These are phyloP conservation scores for Phenoliferia sp. DNA, from an alignment of 1,284 basidiomycete species.

Conservation along the genomic window DNA sequence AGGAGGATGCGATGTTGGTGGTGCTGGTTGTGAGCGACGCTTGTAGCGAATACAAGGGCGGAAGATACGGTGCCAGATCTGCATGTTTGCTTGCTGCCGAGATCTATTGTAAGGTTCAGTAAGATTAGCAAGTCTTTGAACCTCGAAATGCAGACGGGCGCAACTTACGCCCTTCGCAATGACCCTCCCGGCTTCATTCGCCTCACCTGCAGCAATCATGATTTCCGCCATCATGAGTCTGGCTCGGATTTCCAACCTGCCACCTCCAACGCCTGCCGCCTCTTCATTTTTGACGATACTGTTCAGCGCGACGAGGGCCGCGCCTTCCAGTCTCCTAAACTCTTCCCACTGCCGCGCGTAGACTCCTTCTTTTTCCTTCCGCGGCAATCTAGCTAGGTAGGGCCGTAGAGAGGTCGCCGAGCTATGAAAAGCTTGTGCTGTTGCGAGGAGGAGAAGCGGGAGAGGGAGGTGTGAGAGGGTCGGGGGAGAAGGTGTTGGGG, in stretches of 20 bases:
- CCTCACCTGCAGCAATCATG: neutral
- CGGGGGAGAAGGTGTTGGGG: neutral
- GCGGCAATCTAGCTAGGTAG: neutral
- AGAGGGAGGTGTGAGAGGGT: neutral
- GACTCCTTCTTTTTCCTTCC: neutral
- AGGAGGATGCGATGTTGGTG: neutral
- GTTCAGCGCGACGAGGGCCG: neutral
- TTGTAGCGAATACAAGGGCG: neutral
- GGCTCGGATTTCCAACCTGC: neutral
- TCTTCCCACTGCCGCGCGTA: neutral
- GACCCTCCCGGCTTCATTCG: neutral
- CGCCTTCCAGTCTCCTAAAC: neutral
- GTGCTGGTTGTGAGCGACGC: neutral
- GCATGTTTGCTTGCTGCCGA: neutral
- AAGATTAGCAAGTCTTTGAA: too few species aligned
- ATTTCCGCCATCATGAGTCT: neutral
- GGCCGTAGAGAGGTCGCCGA: neutral
- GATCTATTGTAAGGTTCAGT: neutral
- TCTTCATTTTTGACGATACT: neutral
- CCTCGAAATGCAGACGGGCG: neutral
- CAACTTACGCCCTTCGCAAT: neutral
- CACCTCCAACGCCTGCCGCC: neutral
- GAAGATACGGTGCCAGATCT: neutral
- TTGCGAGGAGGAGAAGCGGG: neutral
- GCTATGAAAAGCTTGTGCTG: neutral